Conservation (phyloP, 805 yeast species). For the Candida coquimbonensis region DNA sequence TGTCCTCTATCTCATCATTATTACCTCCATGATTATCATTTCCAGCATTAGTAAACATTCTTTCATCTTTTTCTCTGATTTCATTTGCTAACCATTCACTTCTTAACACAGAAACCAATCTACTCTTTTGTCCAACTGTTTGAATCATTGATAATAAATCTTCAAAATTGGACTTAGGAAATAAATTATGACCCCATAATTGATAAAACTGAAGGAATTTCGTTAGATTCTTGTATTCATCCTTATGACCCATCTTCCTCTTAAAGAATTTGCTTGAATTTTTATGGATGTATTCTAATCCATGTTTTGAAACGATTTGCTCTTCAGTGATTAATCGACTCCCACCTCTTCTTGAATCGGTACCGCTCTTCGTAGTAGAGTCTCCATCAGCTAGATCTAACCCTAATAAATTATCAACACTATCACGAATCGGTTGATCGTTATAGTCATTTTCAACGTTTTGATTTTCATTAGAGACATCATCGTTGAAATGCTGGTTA, state of each 20-base stretch:
- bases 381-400: conserved; percentile 1
- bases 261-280: conserved; percentile 25
- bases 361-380: not conserved
- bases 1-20: not conserved
- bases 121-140: conserved; percentile 38
- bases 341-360: not conserved
- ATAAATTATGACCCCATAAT: conserved; percentile 69
- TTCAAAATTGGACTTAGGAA: conserved; percentile 71
- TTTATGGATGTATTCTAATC: conserved; percentile 45
- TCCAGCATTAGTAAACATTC: too few relatives aligned
- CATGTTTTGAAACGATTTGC: conserved; percentile 42
- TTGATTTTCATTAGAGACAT: not conserved
- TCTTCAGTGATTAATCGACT: conserved; percentile 40
- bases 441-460: too few relatives aligned
- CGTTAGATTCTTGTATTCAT: conserved; percentile 43
- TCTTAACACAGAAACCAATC: conserved; percentile 36
- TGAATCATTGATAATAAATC: conserved; percentile 57
- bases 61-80: too few relatives aligned
- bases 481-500: not conserved
- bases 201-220: conserved; percentile 52
- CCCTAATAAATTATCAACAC: conserved; percentile 10
- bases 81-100: conserved; percentile 34
- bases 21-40: too few relatives aligned
- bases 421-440: not conserved
- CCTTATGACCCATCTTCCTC: conserved; percentile 25